These are phyloP conservation scores for Xylariomycetidae sp. DNA, from an alignment of 2,329 filamentous ascomycete genomes.

Conservation along the genomic window DNA sequence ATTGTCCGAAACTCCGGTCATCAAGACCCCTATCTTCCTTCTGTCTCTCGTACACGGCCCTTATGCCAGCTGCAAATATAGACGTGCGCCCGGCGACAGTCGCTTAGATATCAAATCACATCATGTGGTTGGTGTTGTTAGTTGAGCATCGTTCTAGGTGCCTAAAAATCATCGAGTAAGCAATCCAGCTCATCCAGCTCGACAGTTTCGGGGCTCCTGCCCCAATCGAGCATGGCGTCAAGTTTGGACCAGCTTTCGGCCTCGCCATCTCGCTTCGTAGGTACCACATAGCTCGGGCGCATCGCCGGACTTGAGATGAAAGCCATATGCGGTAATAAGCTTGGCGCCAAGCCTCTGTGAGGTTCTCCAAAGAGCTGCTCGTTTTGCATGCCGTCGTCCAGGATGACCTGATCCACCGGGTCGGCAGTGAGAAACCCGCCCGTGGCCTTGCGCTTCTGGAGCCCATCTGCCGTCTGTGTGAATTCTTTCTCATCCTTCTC, in stretches of 20 bases:
- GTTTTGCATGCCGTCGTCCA: slow-evolving; percentile 43
- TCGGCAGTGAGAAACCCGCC: slow-evolving; percentile 36
- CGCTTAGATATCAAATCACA: slow-evolving; percentile 7
- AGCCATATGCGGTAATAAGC: slow-evolving; percentile 30
- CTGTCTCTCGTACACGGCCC: background rate
- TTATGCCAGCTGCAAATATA: no score
- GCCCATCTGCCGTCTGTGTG: slow-evolving; percentile 85
- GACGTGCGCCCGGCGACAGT: slow-evolving; percentile 3
- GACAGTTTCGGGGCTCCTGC: slow-evolving; percentile 78
- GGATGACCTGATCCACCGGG: slow-evolving; percentile 29
- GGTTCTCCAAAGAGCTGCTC: slow-evolving; percentile 50
- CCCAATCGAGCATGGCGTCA: slow-evolving; percentile 49
- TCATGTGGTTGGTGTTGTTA: no score
- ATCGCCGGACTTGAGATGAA: slow-evolving; percentile 54
- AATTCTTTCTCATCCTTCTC: slow-evolving; percentile 97
- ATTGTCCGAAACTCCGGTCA: slow-evolving; percentile 7
- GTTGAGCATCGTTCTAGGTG: slow-evolving; percentile 2
- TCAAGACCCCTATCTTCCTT: slow-evolving; percentile 6
- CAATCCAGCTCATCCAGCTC: slow-evolving; percentile 91
- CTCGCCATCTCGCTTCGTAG: slow-evolving; percentile 36
- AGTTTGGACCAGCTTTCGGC: slow-evolving; percentile 40
- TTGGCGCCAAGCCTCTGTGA: slow-evolving; percentile 26
- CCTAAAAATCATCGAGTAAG: slow-evolving; percentile 71
- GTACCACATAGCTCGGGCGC: slow-evolving; percentile 41
- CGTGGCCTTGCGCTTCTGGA: slow-evolving; percentile 62